Evolutionary conservation across 495 filamentous ascomycete species (phyloP), one percentile per base, ranked within the genome.

Genomic region (Monascus purpureus): DNA sequence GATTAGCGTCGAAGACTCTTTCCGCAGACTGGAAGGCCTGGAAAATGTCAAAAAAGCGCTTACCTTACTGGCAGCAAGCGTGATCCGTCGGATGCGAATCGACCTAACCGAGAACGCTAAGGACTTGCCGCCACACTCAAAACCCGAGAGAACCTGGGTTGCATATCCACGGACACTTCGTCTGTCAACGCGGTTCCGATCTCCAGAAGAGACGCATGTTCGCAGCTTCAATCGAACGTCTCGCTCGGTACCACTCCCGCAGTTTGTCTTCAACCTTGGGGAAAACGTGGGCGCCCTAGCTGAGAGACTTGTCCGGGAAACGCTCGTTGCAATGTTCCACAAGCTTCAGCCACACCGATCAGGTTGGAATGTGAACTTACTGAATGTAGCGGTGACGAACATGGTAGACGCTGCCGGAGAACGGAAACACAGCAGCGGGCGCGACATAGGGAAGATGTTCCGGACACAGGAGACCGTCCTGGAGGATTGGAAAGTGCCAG

Each of bases 1-100:
- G 50, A 93, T 96, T 49, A 87, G 82, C 52, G 92, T 96, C 38
- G 88, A 96, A 47, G 84, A 96, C 49, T 82, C 82, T 4, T 96
- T 90, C 47, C 62, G 65, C 29, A 70, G 72, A 1, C 60, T 93
- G 1, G 67, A 75, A 40, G 70, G 63, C 0, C 38, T 77, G 26
- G 50, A 70, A 2, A 65, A 75, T 28, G 70, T 83, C 2, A 58
- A 55, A n/a, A 63, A 64, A 26, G 78, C 86, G 44, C 61, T 96
- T 13, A 43, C 49, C 0, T 53, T 66, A 14, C 57, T 96, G 0
- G 54, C 76, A 0, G 53, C 47, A 1, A 92, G 82, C 42, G 59
- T 96, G 8, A 56, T 96, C 17, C 71, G 70, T 28, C 68, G 87
- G 13, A 82, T 96, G 78, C 71, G 75, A 9, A 48, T 67, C 0